Base-by-base conservation (phyloP, 2,329 filamentous ascomycete genomes). In the Xylariaceae sp. region DNA sequence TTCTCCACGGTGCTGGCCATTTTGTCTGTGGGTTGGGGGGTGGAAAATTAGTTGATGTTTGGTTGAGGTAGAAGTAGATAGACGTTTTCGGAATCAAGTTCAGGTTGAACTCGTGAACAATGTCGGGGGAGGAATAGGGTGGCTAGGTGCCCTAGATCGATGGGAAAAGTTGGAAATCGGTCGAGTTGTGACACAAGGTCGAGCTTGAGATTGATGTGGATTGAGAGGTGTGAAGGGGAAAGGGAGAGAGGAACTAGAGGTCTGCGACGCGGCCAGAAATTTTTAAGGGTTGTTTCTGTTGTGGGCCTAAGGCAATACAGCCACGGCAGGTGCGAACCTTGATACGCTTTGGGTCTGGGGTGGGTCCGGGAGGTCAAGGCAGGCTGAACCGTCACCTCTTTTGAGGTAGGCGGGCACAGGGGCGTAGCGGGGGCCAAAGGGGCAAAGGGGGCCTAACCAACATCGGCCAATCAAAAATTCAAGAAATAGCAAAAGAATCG, bases 1-100 rank as follows among this genome's bases (percentile, higher is more conserved):
- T 85, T 83, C 71, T 88, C 85, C 74, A 79, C 78, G 68, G 73
- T 66, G 76, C 79, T 75, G 86, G 90, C 95, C 91, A 97, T 97
- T 70, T 72, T 88, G 73, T 71, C 63, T 66, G 60, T 64, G 60
- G 57, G 66, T 44, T 37, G 36, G 62, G 34, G 62, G 9, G 35
- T 63, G 62, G 66, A 66, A 70, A 63, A 62, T 68, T 64, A 69
- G 53, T 56, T 61, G 56, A 50, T 49, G 48, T 30, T 47, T 52
- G 52, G 56, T 59, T 41, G 52, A 47, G 54, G 54, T 52, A 54
- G 55, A 54, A 57, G 60, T 52, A 47, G 55, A 49, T 49, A 53
- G 55, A 43, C 48, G 48, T 38, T 47, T 19, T 37, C 51, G 41
- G 29, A 40, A 40, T 39, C 40, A 42, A 47, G 52, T 61, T 62